These are phyloP conservation scores for Psidium friedrichsthalianum DNA, from an alignment of 345 rosid genomes.

Conservation along the genomic window DNA sequence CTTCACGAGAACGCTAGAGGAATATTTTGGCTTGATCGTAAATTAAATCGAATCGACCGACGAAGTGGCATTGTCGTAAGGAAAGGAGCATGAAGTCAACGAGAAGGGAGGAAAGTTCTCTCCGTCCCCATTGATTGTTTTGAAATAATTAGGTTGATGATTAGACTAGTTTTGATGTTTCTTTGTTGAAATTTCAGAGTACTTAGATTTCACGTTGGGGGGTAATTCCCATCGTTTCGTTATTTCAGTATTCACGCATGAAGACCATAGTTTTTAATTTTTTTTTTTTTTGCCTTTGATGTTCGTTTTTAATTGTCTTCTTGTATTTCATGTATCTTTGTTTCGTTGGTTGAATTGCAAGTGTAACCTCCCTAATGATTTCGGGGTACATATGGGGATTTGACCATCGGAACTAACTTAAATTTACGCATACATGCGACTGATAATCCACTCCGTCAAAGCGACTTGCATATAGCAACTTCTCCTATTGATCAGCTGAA, in stretches of 20 bases:
- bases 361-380: not conserved
- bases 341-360: not conserved
- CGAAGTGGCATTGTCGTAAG: not conserved
- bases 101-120: not conserved
- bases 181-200: not conserved
- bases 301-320: not conserved
- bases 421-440: not conserved
- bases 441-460: not conserved
- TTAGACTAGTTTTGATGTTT: not conserved
- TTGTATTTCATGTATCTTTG: not conserved
- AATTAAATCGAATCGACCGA: not conserved
- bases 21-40: not conserved
- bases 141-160: not conserved
- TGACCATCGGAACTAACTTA: not conserved
- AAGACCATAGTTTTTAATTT: not conserved
- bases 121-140: not conserved
- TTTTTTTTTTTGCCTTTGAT: not conserved
- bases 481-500: not conserved
- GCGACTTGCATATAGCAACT: not conserved
- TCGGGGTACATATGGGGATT: not conserved
- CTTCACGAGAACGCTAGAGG: not conserved
- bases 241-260: not conserved
- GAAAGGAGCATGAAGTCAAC: not conserved
- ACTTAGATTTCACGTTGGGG: not conserved
- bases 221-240: not conserved